These are phyloP conservation scores for Verbascum thapsus DNA, from an alignment of 257 asterid genomes.

Conservation along the genomic window DNA sequence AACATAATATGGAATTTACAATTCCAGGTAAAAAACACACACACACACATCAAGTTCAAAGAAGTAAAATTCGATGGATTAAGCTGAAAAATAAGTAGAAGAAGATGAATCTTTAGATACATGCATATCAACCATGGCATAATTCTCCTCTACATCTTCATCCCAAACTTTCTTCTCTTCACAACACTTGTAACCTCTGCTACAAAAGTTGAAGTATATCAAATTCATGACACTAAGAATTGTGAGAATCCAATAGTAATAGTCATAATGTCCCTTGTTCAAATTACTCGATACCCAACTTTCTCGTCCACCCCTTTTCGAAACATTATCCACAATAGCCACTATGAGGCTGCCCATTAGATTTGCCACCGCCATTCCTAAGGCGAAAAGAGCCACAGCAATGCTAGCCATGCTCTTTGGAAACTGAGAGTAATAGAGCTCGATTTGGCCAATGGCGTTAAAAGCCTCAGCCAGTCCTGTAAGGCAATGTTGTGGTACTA, in stretches of 20 bases:
- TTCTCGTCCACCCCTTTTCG: slow-evolving; percentile 43
- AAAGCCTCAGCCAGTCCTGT: slow-evolving; percentile 67
- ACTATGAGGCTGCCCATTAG: slow-evolving; percentile 51
- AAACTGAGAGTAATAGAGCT: slow-evolving; percentile 55
- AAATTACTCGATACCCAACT: slow-evolving; percentile 68
- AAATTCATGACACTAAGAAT: slow-evolving; percentile 44
- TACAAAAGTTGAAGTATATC: slow-evolving; percentile 44
- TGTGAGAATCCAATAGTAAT: slow-evolving; percentile 65
- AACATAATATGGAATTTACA: background rate
- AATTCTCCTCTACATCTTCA: slow-evolving; percentile 29
- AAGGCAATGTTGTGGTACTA: slow-evolving; percentile 56
- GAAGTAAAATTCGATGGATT: background rate
- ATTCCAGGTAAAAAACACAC: background rate
- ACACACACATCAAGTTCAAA: background rate
- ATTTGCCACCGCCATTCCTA: slow-evolving; percentile 56
- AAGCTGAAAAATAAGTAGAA: slow-evolving; percentile 31
- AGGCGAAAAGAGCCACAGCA: slow-evolving; percentile 51
- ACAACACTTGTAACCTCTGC: slow-evolving; percentile 33
- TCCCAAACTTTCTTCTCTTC: slow-evolving; percentile 43
- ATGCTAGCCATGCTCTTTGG: slow-evolving; percentile 76
- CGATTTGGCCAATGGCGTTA: slow-evolving; percentile 67
- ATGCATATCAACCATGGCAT: slow-evolving; percentile 16
- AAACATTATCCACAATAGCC: slow-evolving; percentile 30
- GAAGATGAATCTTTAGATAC: slow-evolving; percentile 22
- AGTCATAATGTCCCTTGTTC: slow-evolving; percentile 70